phyloP scores from a whole-genome alignment of 345 rosid genomes.

The Eucalyptus cloeziana region DNA sequence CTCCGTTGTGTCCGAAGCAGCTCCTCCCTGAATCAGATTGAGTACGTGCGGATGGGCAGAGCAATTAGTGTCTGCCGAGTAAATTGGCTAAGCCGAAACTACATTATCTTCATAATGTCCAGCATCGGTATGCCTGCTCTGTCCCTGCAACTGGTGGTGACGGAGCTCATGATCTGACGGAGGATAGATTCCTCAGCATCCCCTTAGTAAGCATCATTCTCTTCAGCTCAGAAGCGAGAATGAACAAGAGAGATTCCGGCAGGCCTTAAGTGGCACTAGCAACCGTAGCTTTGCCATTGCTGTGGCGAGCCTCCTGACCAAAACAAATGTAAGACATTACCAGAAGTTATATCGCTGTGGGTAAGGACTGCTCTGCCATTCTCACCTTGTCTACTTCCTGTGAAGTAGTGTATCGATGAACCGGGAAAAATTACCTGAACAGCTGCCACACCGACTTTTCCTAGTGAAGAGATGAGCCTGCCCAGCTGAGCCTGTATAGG shows the following conservation, averaged over 20 bases:
- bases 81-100: constrained; percentile 41
- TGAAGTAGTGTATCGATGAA: constrained; percentile 44
- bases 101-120: constrained; percentile 51
- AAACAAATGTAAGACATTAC: constrained; percentile 44
- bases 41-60: constrained; percentile 13
- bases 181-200: constrained; percentile 63
- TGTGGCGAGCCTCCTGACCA: constrained; percentile 36
- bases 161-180: constrained; percentile 79
- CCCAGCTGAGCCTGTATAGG: constrained; percentile 49
- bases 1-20: constrained; percentile 59
- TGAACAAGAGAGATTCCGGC: constrained; percentile 61
- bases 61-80: not conserved
- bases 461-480: constrained; percentile 52
- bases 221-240: constrained; percentile 63
- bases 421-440: constrained; percentile 52
- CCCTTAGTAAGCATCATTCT: constrained; percentile 68
- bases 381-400: constrained; percentile 44
- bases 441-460: constrained; percentile 47
- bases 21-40: constrained; percentile 40
- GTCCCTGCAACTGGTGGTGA: constrained; percentile 53
- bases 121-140: constrained; percentile 68
- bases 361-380: constrained; percentile 28
- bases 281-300: constrained; percentile 63
- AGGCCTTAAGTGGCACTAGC: constrained; percentile 64
- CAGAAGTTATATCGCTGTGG: constrained; percentile 26